A percentile compares a stretch with the other conserved stretches of the same genome.
These are phyloP conservation scores for Colletotrichum simmondsii DNA, from an alignment of 2,329 filamentous ascomycete genomes.

Conservation along the genomic window DNA sequence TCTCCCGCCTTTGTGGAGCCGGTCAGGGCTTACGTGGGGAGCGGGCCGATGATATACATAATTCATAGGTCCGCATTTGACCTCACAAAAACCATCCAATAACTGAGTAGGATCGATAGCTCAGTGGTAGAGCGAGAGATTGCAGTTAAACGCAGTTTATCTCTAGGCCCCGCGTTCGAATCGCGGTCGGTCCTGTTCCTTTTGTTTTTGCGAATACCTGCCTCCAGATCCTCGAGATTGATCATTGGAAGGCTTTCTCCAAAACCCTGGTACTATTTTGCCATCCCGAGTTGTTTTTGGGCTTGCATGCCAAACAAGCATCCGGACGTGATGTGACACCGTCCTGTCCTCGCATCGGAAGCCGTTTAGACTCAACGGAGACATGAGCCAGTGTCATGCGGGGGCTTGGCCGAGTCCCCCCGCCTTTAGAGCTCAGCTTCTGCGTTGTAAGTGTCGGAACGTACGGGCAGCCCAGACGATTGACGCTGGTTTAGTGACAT, in stretches of 20 bases:
- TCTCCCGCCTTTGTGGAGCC: slow-evolving; percentile 14
- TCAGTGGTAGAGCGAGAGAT: slow-evolving; percentile 36
- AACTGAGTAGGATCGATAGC: slow-evolving; percentile 28
- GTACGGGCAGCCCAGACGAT: not conserved
- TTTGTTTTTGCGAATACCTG: not conserved
- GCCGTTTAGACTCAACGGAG: not conserved
- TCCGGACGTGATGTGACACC: not conserved
- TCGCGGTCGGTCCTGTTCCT: slow-evolving; percentile 23
- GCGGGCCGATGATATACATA: accelerated
- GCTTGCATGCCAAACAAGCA: not conserved
- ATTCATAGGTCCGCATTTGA: not conserved
- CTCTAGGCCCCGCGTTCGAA: slow-evolving; percentile 36
- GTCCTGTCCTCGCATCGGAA: slow-evolving; percentile 14
- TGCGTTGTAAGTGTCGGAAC: slow-evolving; percentile 1
- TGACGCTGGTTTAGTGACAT: not conserved
- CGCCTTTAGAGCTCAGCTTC: slow-evolving; percentile 7
- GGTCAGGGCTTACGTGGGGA: not conserved
- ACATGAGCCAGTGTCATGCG: slow-evolving; percentile 11
- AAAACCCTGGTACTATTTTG: not conserved
- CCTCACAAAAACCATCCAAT: not conserved
- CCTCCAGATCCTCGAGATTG: not conserved
- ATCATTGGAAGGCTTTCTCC: not conserved
- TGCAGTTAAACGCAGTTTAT: slow-evolving; percentile 24
- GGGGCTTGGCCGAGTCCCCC: slow-evolving; percentile 17
- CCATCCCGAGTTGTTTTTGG: not conserved